A percentile compares a stretch with the other conserved stretches of the same genome.
phyloP scores from a whole-genome alignment of 768 basidiomycete genomes.

The Pleurotus giganteus region DNA sequence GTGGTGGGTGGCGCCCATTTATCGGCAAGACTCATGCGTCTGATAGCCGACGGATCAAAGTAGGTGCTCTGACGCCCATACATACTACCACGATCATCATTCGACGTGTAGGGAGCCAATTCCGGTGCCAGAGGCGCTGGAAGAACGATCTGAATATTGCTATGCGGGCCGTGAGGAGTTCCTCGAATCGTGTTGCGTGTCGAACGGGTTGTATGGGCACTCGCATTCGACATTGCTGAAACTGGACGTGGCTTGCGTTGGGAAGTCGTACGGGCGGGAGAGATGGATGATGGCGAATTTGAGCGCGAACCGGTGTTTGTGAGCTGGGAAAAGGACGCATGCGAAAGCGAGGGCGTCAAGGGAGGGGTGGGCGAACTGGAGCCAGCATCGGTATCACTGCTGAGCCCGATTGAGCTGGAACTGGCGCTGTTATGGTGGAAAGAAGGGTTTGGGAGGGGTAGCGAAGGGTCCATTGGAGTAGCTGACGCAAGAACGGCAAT shows the following conservation, averaged over 20 bases:
- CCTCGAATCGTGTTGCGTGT: conserved; percentile 47
- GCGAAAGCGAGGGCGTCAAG: conserved; percentile 8
- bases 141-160: conserved; percentile 63
- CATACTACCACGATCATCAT: conserved; percentile 3
- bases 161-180: conserved; percentile 59
- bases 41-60: conserved; percentile 13
- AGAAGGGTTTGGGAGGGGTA: conserved; percentile 20
- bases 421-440: conserved; percentile 24
- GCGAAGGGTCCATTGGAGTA: conserved; percentile 14
- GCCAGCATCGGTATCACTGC: conserved; percentile 9
- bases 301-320: conserved; percentile 16
- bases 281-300: conserved; percentile 37
- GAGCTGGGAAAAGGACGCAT: conserved; percentile 1
- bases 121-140: conserved; percentile 60
- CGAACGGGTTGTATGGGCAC: conserved; percentile 25
- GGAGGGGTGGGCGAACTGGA: conserved; percentile 14
- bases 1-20: conserved; percentile 29
- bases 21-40: conserved; percentile 29
- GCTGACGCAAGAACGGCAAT: conserved; percentile 12
- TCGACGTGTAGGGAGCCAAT: conserved; percentile 20
- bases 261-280: conserved; percentile 28
- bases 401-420: conserved; percentile 26
- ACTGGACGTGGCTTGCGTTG: conserved; percentile 29
- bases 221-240: conserved; percentile 37
- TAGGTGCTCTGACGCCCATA: conserved; percentile 10